Percentiles rank a stretch among this genome's conserved stretches.
Evolutionary conservation across 2,329 filamentous ascomycete genomes (phyloP).

Genomic region (Sclerotinia spermophila): DNA sequence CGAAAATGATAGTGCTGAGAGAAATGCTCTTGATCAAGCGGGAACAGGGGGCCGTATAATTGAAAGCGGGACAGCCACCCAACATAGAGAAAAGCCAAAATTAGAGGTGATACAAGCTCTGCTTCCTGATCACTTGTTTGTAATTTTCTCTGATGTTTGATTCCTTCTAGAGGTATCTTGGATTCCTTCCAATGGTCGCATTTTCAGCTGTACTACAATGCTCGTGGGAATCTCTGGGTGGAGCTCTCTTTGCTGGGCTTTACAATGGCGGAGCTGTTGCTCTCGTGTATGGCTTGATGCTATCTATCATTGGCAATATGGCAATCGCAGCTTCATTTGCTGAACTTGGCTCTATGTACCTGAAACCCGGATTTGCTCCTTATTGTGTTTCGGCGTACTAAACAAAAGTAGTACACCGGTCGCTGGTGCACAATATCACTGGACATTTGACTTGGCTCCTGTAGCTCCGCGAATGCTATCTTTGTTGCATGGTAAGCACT

Average conservation of each 20-base stretch:
- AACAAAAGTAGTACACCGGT: not conserved
- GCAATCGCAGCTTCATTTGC: not conserved
- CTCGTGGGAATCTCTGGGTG: not conserved
- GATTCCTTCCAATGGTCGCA: not conserved
- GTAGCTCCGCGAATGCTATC: not conserved
- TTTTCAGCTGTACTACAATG: not conserved
- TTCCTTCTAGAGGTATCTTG: not conserved
- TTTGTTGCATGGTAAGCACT: not conserved
- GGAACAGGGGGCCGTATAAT: not conserved
- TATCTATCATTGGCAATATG: not conserved
- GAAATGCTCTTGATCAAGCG: not conserved
- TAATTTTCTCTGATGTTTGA: not conserved
- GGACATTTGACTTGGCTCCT: not conserved
- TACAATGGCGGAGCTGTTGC: not conserved
- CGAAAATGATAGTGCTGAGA: not conserved
- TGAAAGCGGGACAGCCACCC: not conserved
- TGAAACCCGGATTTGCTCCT: not conserved
- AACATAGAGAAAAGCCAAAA: not conserved
- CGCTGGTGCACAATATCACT: not conserved
- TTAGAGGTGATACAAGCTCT: not conserved
- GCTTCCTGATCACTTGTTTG: rapidly evolving
- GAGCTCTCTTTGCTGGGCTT: not conserved
- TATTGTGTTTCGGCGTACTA: not conserved
- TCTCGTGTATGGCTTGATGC: not conserved
- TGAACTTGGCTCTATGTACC: not conserved